Evolutionary conservation across 2,329 filamentous ascomycete genomes (phyloP), one percentile per base, ranked within the genome.

Genomic region (Teratosphaeria nubilosa): DNA sequence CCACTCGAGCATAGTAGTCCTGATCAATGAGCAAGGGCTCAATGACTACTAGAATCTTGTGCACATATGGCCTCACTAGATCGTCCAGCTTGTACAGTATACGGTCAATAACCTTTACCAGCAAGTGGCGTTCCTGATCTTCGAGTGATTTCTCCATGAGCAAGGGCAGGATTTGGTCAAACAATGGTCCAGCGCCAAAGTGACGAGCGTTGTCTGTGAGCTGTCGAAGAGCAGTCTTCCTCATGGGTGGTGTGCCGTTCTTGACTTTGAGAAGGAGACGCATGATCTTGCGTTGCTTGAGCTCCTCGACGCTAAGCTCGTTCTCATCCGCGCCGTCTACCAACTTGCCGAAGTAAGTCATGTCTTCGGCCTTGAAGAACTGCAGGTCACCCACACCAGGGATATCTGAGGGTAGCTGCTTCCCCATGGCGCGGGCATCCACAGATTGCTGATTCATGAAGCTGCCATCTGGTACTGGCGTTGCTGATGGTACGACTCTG

Each of bases 221-320:
- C 74, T 99, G 94, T 75, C 94, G 88, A 68, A 99, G 82, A 25
- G 94, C 94, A 37, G 94, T 99, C 81, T 99, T 99, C 76, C 94
- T 83, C 94, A 97, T 97, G 0, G 94, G 92, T 27, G 94, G 94
- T 48, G 94, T 97, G 69, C 94, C 94, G 72, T 99, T 99, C 82
- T 99, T 99, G 79, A 99, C 92, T 77, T 99, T 99, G 58, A 99
- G 81, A 52, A 99, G 79, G 57, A 99, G 77, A 65, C 94, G 83
- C 94, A 99, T 97, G 70, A 99, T 99, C 77, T 99, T 99, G 62
- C 94, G 84, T 75, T 99, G 92, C 75, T 99, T 97, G 56, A 99
- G 77, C 69, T 99, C 92, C 54, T 99, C 94, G 10, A 99, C 91
- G 22, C 86, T 91, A 75, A 99, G 83, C 24, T 85, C 82, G 66